Evolutionary conservation across 2,329 filamentous ascomycete genomes (phyloP).

Genomic region (Scedosporium aurantiacum): DNA sequence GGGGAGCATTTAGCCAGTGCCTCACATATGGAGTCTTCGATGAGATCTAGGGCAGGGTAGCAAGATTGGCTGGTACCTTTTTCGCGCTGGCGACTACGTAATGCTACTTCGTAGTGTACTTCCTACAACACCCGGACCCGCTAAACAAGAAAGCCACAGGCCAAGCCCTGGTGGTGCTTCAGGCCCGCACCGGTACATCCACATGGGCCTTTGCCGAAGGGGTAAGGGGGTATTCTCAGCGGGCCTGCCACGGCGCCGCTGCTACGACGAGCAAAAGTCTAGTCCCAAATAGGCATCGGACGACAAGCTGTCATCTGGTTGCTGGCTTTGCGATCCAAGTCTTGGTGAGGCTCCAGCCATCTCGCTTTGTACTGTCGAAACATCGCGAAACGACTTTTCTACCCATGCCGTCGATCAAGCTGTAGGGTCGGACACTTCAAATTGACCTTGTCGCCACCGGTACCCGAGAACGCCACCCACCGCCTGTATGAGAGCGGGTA

Average conservation of each 20-base stretch:
- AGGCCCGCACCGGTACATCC: neutral
- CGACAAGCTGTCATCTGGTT: conserved; percentile 4
- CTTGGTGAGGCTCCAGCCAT: neutral
- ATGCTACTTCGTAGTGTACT: no score
- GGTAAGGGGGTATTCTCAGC: neutral
- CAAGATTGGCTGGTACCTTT: neutral
- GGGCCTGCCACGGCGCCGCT: neutral
- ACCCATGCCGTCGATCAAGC: conserved; percentile 4
- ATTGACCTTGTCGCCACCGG: neutral
- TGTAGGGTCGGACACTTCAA: neutral
- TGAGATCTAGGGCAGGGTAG: neutral
- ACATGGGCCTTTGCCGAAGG: neutral
- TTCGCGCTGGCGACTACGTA: neutral
- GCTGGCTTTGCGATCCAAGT: neutral
- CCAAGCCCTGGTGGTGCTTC: neutral
- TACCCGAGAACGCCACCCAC: neutral
- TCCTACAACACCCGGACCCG: neutral
- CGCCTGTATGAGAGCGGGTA: neutral
- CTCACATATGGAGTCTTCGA: neutral
- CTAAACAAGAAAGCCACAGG: neutral
- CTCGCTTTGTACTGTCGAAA: conserved; percentile 2
- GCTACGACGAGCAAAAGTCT: neutral
- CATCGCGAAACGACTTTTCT: conserved; percentile 6
- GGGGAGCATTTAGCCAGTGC: conserved; percentile 4
- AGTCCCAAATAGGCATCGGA: conserved; percentile 2